Conservation (phyloP, 441 rosid genomes). For the Erodium moschatum region DNA sequence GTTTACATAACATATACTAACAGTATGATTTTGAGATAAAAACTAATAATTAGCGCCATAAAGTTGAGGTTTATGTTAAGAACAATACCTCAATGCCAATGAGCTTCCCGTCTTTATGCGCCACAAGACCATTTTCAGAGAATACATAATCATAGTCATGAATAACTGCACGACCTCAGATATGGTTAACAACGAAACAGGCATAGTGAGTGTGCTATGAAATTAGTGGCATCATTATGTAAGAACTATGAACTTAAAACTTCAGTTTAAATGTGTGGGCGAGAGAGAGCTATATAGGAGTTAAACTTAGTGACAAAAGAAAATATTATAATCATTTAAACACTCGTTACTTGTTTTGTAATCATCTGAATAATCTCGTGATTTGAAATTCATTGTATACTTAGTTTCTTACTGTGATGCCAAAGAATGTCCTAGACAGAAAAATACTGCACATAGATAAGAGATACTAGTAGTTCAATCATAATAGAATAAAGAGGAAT, state of each 20-base stretch:
- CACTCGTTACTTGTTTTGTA: neutral
- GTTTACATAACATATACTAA: neutral
- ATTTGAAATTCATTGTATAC: too few species aligned
- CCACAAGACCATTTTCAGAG: constrained; percentile 97
- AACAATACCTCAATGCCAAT: constrained; percentile 66
- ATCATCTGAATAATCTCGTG: neutral
- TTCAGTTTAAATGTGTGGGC: too few species aligned
- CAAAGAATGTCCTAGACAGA: too few species aligned
- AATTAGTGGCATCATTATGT: too few species aligned
- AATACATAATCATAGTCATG: constrained; percentile 79
- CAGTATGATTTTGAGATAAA: neutral
- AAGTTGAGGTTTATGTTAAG: neutral
- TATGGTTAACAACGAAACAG: neutral
- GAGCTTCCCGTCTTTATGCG: constrained; percentile 79
- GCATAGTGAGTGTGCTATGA: too few species aligned
- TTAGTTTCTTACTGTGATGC: too few species aligned
- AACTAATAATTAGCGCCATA: neutral
- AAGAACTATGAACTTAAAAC: too few species aligned
- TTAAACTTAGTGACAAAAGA: neutral
- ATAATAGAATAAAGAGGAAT: too few species aligned
- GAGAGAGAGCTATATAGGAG: neutral
- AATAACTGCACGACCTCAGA: constrained; percentile 41
- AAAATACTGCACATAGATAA: too few species aligned
- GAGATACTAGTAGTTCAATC: too few species aligned
- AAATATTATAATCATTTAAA: neutral